Percentiles rank a stretch among this genome's conserved stretches.
These are phyloP conservation scores for Phaseolus lunatus DNA, from an alignment of 306 rosid genomes.

Conservation along the genomic window DNA sequence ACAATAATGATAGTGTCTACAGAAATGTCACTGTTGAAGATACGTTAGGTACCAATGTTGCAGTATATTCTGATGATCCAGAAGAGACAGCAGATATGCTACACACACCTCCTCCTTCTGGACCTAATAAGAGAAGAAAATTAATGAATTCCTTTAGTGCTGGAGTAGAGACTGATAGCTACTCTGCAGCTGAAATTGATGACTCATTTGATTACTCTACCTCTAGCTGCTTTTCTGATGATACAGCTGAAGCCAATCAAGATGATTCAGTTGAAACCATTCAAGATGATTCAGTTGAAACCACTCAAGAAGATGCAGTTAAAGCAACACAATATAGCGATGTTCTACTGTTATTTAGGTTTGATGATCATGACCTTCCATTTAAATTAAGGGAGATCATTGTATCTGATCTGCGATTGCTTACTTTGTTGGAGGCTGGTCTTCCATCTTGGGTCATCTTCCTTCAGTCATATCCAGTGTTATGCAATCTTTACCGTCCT, in stretches of 20 bases:
- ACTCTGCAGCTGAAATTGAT: slow-evolving; percentile 38
- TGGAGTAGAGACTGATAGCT: slow-evolving; percentile 52
- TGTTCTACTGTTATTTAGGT: slow-evolving; percentile 77
- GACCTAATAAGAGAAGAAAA: slow-evolving; percentile 85
- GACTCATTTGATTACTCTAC: slow-evolving; percentile 43
- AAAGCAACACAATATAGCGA: slow-evolving; percentile 57
- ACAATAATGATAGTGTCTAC: slow-evolving; percentile 48
- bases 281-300: slow-evolving; percentile 22
- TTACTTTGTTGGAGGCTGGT: slow-evolving; percentile 93
- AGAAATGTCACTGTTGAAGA: slow-evolving; percentile 47
- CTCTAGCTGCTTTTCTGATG: slow-evolving; percentile 49
- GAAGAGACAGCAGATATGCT: slow-evolving; percentile 42
- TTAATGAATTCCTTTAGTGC: slow-evolving; percentile 50
- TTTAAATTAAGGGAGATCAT: slow-evolving; percentile 73
- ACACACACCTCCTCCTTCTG: slow-evolving; percentile 79
- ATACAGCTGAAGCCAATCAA: slow-evolving; percentile 64
- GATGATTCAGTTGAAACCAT: neutral
- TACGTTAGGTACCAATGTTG: slow-evolving; percentile 45
- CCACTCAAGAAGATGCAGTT: neutral
- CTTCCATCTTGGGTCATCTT: slow-evolving; percentile 97
- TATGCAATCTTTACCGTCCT: slow-evolving; percentile 92
- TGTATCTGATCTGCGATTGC: slow-evolving; percentile 83
- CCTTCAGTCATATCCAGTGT: slow-evolving; percentile 96
- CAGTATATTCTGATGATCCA: slow-evolving; percentile 44
- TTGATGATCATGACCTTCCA: slow-evolving; percentile 84